Evolutionary conservation across 805 yeast genomes (phyloP).

Genomic region (Teunomyces lycoperdinae): DNA sequence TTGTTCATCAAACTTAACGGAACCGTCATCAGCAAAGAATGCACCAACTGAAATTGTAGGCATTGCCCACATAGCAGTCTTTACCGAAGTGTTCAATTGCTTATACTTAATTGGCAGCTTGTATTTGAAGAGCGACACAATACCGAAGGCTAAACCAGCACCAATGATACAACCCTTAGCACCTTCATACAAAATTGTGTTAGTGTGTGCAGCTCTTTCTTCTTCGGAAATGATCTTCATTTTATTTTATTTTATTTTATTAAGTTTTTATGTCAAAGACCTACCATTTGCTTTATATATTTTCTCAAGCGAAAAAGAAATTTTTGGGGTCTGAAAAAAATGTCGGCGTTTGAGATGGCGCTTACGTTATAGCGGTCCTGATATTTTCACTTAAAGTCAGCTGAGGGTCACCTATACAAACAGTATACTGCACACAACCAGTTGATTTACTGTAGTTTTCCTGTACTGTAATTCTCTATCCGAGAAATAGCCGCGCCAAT

Average conservation of each 20-base stretch:
- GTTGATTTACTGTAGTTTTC: neutral
- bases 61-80: slow-evolving; percentile 35
- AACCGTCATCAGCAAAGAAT: slow-evolving; percentile 44
- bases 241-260: slow-evolving; percentile 13
- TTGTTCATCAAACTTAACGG: slow-evolving; percentile 40
- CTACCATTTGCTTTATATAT: neutral
- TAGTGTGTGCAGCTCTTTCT: slow-evolving; percentile 39
- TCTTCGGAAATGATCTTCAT: slow-evolving; percentile 39
- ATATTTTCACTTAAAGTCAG: too few species aligned
- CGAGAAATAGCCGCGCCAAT: neutral
- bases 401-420: neutral
- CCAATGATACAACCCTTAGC: slow-evolving; percentile 39
- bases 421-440: neutral
- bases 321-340: slow-evolving; percentile 1
- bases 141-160: slow-evolving; percentile 25
- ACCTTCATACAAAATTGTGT: slow-evolving; percentile 34
- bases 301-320: neutral
- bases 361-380: too few species aligned
- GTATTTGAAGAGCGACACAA: slow-evolving; percentile 28
- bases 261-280: neutral
- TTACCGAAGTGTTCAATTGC: slow-evolving; percentile 34
- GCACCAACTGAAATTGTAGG: slow-evolving; percentile 39
- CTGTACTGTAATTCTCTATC: neutral
- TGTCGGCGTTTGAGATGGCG: neutral
- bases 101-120: slow-evolving; percentile 32